Base-by-base conservation (phyloP, 192 early-diverging fungal species). In the Chytriomyces sp. region DNA sequence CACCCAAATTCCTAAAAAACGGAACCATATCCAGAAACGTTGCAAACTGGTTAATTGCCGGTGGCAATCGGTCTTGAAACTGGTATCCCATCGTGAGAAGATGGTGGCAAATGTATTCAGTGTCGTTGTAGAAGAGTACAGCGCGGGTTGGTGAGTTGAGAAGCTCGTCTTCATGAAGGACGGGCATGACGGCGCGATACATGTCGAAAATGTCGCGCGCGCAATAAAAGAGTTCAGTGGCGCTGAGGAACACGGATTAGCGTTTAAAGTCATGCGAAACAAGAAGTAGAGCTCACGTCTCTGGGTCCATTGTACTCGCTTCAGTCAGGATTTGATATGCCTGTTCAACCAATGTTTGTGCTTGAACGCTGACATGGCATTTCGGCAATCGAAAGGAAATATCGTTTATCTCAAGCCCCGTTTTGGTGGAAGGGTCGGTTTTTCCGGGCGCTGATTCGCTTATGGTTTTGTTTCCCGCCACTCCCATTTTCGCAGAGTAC, bases 111-210 rank as follows among this genome's bases (percentile, higher is more conserved):
- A 86, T 50, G 64, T 86, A 94, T 62, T 86, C 83, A 69, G 90
- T 92, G 66, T 94, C 92, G 45, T 92, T 94, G 53, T 84, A 81
- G 66, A 94, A 91, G 45, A 94, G 68, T 48, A 91, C 81, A 1
- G 90, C 67, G n/a, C 87, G 67, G 7, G 84, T 82, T 8, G 88
- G 88, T 24, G 80, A 76, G n/a, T 82, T 69, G 3, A 82, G 72
- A 16, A 91, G 82, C n/a, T 84, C 75, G 35, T 87, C 82, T 4
- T 81, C 81, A 72, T 92, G 90, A 50, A 89, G 82, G 8, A 86
- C 83, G 6, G 91, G 92, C 82, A 86, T 86, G 11, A 93, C 72
- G 1, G 87, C 86, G 7, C 89, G 84, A 75, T 86, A 94, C 35
- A 91, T 72, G 72, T 91, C 92, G 49, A 85, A 77, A 62, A 85